Base-by-base conservation (phyloP, 1,284 basidiomycete genomes). In the Hypsizygus ulmarius region DNA sequence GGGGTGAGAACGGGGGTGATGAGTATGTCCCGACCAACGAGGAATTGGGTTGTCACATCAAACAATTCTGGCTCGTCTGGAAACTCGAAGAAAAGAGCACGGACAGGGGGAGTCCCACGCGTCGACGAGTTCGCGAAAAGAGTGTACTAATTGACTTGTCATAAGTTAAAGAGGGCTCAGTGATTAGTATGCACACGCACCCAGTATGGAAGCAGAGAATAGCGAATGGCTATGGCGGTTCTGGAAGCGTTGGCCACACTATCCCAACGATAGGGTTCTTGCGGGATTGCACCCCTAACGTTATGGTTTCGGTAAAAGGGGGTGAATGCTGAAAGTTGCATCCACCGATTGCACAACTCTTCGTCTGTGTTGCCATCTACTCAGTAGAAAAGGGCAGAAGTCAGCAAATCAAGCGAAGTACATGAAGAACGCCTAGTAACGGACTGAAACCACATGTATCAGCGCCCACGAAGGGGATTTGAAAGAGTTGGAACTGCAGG, bases 281-380 rank as follows among this genome's bases (percentile, higher is more conserved):
- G 87, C 8, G 78, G 68, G 21, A 86, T 72, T 5, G 82, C 81
- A 16, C 77, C 78, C 43, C 68, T 68, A 32, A 69, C 64, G 52
- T 89, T 88, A 59, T 88, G 86, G 57, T 87, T 87, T 30, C 84
- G 70, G 57, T 79, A 87, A 66, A 87, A 87, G 3, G 85, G 85
- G n/a, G 75, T 73, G 60, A 89, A 87, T 0, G 88, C 87, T 1
- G 83, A 74, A 9, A 91, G 72, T 59, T 84, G 79, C 83, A 87
- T 88, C 89, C 89, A 92, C 16, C 89, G 77, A 51, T 83, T 85
- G 64, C 87, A 89, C 6, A 93, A 74, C 61, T 90, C 86, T 63
- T 93, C 90, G 57, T 88, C 79, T 0, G 84, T 82, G 64, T 92
- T 90, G 0, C 72, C 78, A 52, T 75, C 80, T 80, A 39, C 35